A percentile compares a stretch with the other conserved stretches of the same genome.
phyloP scores from a whole-genome alignment of 1,284 basidiomycete species.

The Rhodotorula sp. region DNA sequence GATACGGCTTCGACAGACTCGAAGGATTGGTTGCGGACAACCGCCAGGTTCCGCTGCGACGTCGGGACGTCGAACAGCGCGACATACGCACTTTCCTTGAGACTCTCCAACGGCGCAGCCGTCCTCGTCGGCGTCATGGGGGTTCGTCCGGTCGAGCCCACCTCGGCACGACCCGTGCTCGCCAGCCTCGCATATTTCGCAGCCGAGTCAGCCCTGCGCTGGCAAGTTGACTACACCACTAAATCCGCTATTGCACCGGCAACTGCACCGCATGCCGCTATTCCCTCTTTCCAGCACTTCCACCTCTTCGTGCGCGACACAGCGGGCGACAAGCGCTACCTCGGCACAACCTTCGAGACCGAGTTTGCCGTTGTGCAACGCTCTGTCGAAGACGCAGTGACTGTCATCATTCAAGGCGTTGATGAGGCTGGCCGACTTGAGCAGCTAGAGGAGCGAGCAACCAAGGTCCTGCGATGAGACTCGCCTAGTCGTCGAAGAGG shows the following conservation, averaged over 20 bases:
- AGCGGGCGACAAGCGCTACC: background rate
- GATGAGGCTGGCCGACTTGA: background rate
- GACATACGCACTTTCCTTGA: background rate
- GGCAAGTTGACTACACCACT: background rate
- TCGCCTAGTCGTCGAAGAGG: background rate
- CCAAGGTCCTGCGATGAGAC: too few species aligned
- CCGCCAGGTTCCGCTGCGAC: too few species aligned
- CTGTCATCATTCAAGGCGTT: background rate
- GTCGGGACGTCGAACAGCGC: background rate
- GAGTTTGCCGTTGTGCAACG: background rate
- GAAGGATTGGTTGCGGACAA: background rate
- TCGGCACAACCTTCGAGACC: conserved; percentile 10
- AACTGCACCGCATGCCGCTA: too few species aligned
- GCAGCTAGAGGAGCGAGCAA: background rate
- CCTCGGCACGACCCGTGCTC: background rate
- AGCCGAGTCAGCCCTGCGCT: background rate
- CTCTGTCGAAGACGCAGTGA: background rate
- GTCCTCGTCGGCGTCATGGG: background rate
- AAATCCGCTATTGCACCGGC: background rate
- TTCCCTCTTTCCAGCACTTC: background rate
- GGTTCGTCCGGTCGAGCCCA: background rate
- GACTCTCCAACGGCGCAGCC: background rate
- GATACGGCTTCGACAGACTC: background rate
- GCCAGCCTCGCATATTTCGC: background rate
- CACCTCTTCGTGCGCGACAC: conserved; percentile 3